These are phyloP conservation scores for Torulaspora microellipsoides DNA, from an alignment of 805 yeast species.

Conservation along the genomic window DNA sequence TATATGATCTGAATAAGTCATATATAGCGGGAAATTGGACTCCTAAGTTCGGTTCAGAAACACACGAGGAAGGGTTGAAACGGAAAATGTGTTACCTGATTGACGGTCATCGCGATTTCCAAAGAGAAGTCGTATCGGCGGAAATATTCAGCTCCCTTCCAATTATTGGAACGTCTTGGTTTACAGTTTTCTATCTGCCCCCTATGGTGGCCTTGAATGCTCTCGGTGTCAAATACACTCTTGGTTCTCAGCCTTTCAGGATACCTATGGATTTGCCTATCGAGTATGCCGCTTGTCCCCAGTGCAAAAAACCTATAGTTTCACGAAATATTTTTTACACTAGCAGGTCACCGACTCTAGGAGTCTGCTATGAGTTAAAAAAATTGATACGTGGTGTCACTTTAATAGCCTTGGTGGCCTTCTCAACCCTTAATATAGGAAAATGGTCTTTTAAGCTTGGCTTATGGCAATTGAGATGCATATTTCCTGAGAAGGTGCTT, in stretches of 20 bases:
- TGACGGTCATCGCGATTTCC: conserved; percentile 19
- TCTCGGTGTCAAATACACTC: conserved; percentile 6
- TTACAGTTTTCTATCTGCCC: conserved; percentile 8
- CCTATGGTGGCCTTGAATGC: conserved; percentile 8
- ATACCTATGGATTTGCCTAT: conserved; percentile 8
- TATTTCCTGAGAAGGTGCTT: conserved; percentile 28
- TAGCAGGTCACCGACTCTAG: conserved; percentile 8
- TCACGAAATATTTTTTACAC: conserved; percentile 5
- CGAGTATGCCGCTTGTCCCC: conserved; percentile 19
- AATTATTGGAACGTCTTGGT: conserved; percentile 10
- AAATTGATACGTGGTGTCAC: conserved; percentile 10
- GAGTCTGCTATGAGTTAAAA: conserved; percentile 1
- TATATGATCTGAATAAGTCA: conserved; percentile 18
- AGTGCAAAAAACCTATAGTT: conserved; percentile 17
- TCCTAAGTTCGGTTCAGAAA: conserved; percentile 3
- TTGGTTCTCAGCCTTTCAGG: not conserved
- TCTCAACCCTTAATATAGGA: conserved; percentile 16
- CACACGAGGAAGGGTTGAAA: conserved; percentile 12
- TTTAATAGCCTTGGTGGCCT: conserved; percentile 4
- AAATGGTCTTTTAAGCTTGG: conserved; percentile 23
- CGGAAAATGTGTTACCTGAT: conserved; percentile 15
- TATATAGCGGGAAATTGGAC: conserved; percentile 5
- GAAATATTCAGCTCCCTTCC: conserved; percentile 16
- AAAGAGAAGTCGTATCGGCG: conserved; percentile 12
- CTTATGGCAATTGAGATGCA: conserved; percentile 25